Evolutionary conservation across 257 asterid species (phyloP), one percentile per base, ranked within the genome.

Genomic region (Catharanthus roseus): DNA sequence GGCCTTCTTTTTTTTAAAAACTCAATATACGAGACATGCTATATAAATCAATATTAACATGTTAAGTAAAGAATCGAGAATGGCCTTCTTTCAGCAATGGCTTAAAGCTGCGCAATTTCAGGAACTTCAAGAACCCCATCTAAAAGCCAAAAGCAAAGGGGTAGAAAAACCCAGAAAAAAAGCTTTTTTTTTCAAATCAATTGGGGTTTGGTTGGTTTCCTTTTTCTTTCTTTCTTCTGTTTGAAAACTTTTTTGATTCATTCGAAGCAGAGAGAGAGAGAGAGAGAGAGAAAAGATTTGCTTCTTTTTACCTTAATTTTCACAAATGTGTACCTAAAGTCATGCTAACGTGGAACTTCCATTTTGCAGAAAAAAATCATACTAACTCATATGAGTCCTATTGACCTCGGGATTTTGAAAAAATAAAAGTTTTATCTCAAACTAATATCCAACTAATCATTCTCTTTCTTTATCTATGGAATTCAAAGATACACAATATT

Each of bases 311-410:
- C 91, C 86, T 77, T 79, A 77, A 71, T 61, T 68, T 81, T 75
- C 80, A 78, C 89, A 79, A 85, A 79, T 88, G 83, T 82, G 82
- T 72, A 85, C 75, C 82, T 80, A 82, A 90, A 90, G 87, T 82
- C 67, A 76, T 78, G 86, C 75, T 74, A 79, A 75, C 72, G 75
- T 79, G 77, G 75, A 74, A 33, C 77, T 68, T 64, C 44, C 66
- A 69, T 44, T 67, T 60, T n/a, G n/a, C n/a, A n/a, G 77, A 70
- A 42, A 42, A 29, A 47, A 57, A 63, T 72, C 62, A 39, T 42
- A 74, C 38, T 29, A 38, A 38, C 42, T 3, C 42, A 38, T 38
- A 38, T 38, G 42, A 38, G 42, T 38, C 8, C 8, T 49, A 49
- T 49, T 49, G 6, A 74, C 78, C 80, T 85, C 45, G 95, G 84